These are phyloP conservation scores for Mortierella sp. DNA, from an alignment of 371 early-diverging fungal species.

Conservation along the genomic window DNA sequence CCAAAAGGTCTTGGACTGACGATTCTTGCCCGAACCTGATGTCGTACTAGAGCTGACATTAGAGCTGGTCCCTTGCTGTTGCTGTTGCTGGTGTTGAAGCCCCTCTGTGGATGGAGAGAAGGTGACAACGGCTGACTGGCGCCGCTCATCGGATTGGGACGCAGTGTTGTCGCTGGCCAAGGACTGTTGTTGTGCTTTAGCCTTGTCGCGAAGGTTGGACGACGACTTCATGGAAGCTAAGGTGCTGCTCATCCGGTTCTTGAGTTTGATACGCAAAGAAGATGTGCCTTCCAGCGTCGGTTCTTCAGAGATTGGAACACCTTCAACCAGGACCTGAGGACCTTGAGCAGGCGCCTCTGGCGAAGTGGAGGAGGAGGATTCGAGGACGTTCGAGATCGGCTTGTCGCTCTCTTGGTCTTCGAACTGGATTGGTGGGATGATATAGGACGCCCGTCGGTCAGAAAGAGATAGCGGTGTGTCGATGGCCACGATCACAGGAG, in stretches of 20 bases:
- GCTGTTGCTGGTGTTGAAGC: background rate
- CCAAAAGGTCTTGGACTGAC: constrained; percentile 36
- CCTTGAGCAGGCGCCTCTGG: background rate
- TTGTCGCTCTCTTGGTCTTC: background rate
- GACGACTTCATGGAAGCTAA: constrained; percentile 49
- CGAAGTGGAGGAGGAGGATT: background rate
- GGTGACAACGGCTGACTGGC: background rate
- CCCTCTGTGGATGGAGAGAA: background rate
- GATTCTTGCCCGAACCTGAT: constrained; percentile 18
- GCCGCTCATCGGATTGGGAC: background rate
- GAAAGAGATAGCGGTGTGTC: constrained; percentile 2
- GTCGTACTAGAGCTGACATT: constrained; percentile 15
- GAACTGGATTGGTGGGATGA: constrained; percentile 36
- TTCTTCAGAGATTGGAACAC: background rate
- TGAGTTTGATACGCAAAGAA: constrained; percentile 38
- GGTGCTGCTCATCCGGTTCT: constrained; percentile 43
- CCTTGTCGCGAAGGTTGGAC: constrained; percentile 42
- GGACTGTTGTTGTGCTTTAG: constrained; percentile 7
- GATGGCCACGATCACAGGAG: constrained; percentile 17
- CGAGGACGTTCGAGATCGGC: background rate
- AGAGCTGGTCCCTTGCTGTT: constrained; percentile 10
- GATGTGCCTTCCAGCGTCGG: constrained; percentile 1
- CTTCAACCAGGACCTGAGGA: background rate
- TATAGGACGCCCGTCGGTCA: constrained; percentile 27
- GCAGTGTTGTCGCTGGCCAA: background rate